Conservation (phyloP, 2,329 filamentous ascomycete species). For the Diaporthe sp. region DNA sequence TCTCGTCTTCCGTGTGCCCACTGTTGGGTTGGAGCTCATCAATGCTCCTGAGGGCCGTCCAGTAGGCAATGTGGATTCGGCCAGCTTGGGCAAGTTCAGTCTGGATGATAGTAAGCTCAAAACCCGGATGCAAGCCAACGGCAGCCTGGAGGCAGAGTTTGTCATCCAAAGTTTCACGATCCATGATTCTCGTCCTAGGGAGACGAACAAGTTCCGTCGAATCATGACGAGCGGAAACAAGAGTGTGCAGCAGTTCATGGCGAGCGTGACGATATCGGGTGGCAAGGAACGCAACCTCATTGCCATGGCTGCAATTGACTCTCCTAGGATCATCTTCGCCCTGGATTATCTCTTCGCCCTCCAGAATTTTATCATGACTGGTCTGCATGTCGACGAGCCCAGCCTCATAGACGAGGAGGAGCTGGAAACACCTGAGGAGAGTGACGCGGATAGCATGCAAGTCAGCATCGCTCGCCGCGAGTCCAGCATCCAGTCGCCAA, state of each 20-base stretch:
- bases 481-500: slow-evolving; percentile 53
- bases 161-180: slow-evolving; percentile 96
- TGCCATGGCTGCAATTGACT: slow-evolving; percentile 93
- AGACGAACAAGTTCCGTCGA: slow-evolving; percentile 95
- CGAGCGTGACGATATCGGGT: slow-evolving; percentile 91
- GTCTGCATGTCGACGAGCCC: slow-evolving; percentile 75
- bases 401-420: slow-evolving; percentile 59
- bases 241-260: slow-evolving; percentile 98
- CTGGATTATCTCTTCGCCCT: slow-evolving; percentile 95
- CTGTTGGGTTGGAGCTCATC: slow-evolving; percentile 89
- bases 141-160: slow-evolving; percentile 91
- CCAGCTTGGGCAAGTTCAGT: slow-evolving; percentile 93
- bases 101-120: slow-evolving; percentile 94
- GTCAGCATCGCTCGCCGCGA: slow-evolving; percentile 52
- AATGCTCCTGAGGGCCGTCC: slow-evolving; percentile 81
- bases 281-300: slow-evolving; percentile 86
- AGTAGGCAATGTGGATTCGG: slow-evolving; percentile 81
- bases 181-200: slow-evolving; percentile 87
- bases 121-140: slow-evolving; percentile 91
- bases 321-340: slow-evolving; percentile 93
- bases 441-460: slow-evolving; percentile 71
- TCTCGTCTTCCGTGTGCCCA: slow-evolving; percentile 88
- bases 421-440: slow-evolving; percentile 66
- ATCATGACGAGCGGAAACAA: slow-evolving; percentile 99
- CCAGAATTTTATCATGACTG: slow-evolving; percentile 83